phyloP scores from a whole-genome alignment of 768 basidiomycete species.

The Hygrophoropsis aurantiaca region DNA sequence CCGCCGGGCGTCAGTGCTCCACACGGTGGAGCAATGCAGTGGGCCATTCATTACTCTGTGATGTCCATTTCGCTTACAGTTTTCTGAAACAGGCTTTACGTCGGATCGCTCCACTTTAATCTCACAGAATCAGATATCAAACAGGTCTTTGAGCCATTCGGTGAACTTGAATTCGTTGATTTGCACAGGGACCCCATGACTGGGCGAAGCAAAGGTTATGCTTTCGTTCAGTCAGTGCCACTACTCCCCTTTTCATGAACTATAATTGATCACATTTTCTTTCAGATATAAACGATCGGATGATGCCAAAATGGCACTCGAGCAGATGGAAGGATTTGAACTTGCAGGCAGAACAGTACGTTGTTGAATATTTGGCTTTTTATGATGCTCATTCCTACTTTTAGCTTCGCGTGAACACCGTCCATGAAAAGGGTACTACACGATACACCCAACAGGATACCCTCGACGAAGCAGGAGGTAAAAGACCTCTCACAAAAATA shows the following conservation, averaged over 20 bases:
- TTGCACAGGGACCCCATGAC: conserved; percentile 94
- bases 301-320: conserved; percentile 94
- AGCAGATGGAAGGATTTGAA: conserved; percentile 99
- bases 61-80: conserved; percentile 8
- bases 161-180: conserved; percentile 97
- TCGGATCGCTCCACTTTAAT: conserved; percentile 96
- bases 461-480: conserved; percentile 89
- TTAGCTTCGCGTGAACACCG: conserved; percentile 87
- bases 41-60: conserved; percentile 36
- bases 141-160: conserved; percentile 99
- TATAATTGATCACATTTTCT: conserved; percentile 2
- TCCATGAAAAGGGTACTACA: conserved; percentile 84
- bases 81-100: conserved; percentile 70
- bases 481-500: conserved; percentile 11
- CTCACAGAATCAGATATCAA: conserved; percentile 96
- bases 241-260: background rate
- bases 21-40: conserved; percentile 80
- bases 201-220: conserved; percentile 95
- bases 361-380: conserved; percentile 12
- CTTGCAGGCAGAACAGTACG: conserved; percentile 90
- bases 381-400: conserved; percentile 13
- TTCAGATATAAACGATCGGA: conserved; percentile 83
- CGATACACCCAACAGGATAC: conserved; percentile 76
- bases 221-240: conserved; percentile 85
- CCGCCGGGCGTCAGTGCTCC: conserved; percentile 83